phyloP scores from a whole-genome alignment of 768 basidiomycete species.

The Rhizopogon salebrosus region DNA sequence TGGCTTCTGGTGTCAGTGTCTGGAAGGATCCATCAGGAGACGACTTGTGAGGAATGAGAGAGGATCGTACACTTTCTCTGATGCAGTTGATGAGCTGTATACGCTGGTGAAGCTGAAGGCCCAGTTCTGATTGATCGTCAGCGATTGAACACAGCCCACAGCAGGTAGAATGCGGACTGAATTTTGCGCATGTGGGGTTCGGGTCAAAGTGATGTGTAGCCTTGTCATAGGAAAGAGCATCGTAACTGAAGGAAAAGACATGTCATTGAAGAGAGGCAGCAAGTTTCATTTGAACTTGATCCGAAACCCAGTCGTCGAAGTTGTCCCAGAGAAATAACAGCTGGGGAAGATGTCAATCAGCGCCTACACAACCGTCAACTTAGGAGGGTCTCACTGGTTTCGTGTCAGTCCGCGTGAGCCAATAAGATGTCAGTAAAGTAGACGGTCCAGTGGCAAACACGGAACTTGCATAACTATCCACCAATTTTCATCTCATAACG shows the following conservation, averaged over 20 bases:
- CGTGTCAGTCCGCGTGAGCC: too few species aligned
- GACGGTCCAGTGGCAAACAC: too few species aligned
- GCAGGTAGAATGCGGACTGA: conserved; percentile 44
- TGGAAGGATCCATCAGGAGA: conserved; percentile 21
- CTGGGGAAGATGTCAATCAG: too few species aligned
- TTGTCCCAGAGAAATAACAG: too few species aligned
- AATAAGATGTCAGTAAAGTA: too few species aligned
- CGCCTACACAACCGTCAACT: too few species aligned
- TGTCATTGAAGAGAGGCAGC: conserved; percentile 75
- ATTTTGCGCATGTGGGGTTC: conserved; percentile 37
- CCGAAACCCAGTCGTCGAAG: conserved; percentile 80
- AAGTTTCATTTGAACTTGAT: conserved; percentile 50
- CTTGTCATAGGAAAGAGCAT: conserved; percentile 60
- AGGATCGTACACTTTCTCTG: conserved; percentile 54
- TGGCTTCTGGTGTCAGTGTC: conserved; percentile 47
- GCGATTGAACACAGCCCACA: background rate
- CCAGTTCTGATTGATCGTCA: conserved; percentile 46
- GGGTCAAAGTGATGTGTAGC: conserved; percentile 59
- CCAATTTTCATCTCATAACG: too few species aligned
- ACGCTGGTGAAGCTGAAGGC: conserved; percentile 73
- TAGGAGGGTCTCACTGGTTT: too few species aligned
- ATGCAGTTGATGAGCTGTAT: conserved; percentile 87
- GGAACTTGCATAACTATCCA: too few species aligned
- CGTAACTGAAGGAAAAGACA: conserved; percentile 49
- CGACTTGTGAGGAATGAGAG: background rate